A percentile compares a stretch with the other conserved stretches of the same genome.
Conservation (phyloP, 768 basidiomycete species). For the Sistotremastrum niveocremeum region DNA sequence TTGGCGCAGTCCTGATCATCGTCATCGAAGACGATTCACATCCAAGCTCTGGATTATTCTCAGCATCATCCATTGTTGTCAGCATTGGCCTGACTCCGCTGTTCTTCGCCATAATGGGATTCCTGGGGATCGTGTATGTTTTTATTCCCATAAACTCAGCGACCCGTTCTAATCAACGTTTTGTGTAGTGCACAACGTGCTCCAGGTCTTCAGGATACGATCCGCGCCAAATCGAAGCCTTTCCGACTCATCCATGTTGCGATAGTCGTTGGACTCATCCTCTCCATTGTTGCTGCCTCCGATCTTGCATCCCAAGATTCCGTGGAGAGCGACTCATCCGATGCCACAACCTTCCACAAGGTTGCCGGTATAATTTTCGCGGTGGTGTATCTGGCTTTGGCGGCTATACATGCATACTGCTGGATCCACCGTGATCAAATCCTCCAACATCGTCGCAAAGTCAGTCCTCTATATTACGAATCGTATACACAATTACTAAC, state of each 20-base stretch:
- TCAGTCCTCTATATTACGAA: conserved; percentile 12
- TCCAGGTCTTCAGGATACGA: too few relatives aligned
- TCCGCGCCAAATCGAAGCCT: too few relatives aligned
- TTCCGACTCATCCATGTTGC: conserved; percentile 18
- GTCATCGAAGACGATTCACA: too few relatives aligned
- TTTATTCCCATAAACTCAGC: not conserved
- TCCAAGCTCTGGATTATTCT: conserved; percentile 30
- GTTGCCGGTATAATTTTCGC: conserved; percentile 22
- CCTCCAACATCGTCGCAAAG: conserved; percentile 27
- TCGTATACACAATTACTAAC: not conserved
- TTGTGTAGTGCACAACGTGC: too few relatives aligned
- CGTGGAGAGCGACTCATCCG: conserved; percentile 7
- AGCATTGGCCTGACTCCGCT: conserved; percentile 26
- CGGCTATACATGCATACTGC: too few relatives aligned
- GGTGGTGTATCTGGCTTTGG: conserved; percentile 24
- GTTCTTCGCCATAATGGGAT: conserved; percentile 22
- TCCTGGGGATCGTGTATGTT: conserved; percentile 23
- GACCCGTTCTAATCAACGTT: too few relatives aligned
- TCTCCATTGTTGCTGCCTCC: conserved; percentile 18
- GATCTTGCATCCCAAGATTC: conserved; percentile 9
- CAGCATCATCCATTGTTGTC: conserved; percentile 35
- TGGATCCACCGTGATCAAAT: conserved; percentile 2
- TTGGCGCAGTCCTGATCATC: too few relatives aligned
- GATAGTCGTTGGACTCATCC: conserved; percentile 15
- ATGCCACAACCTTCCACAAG: conserved; percentile 16